These are phyloP conservation scores for Fomes fomentarius DNA, from an alignment of 1,284 basidiomycete species.

Conservation along the genomic window DNA sequence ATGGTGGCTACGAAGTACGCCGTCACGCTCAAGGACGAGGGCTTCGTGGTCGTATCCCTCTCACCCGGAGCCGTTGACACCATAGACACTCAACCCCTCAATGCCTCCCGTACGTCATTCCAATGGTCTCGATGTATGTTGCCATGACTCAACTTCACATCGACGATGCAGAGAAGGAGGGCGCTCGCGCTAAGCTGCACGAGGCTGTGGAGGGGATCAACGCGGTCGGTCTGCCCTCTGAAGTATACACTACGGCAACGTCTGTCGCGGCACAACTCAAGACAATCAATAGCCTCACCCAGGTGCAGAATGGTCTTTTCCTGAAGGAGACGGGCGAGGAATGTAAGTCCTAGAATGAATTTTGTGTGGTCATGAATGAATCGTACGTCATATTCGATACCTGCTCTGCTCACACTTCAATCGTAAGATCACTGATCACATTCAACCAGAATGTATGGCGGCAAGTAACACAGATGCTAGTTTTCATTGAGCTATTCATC, in stretches of 20 bases:
- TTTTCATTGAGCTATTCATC: too few species aligned
- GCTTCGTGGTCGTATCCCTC: conserved; percentile 38
- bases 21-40: conserved; percentile 31
- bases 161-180: background rate
- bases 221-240: background rate
- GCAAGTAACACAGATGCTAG: too few species aligned
- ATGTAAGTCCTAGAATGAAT: too few species aligned
- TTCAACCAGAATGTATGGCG: too few species aligned
- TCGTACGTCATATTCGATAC: too few species aligned
- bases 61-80: conserved; percentile 41
- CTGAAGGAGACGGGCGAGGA: background rate
- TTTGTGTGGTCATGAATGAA: too few species aligned
- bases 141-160: too few species aligned
- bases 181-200: background rate
- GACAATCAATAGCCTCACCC: conserved; percentile 29
- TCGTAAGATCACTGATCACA: too few species aligned
- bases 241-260: conserved; percentile 32
- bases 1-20: conserved; percentile 40
- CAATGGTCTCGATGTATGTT: background rate
- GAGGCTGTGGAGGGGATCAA: background rate
- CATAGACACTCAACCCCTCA: background rate
- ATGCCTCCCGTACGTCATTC: conserved; percentile 14
- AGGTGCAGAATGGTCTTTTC: conserved; percentile 25
- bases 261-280: conserved; percentile 34
- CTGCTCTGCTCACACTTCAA: too few species aligned